Percentiles rank a stretch among this genome's conserved stretches.
These are phyloP conservation scores for Backusella australiensis DNA, from an alignment of 192 early-diverging fungal species.

Conservation along the genomic window DNA sequence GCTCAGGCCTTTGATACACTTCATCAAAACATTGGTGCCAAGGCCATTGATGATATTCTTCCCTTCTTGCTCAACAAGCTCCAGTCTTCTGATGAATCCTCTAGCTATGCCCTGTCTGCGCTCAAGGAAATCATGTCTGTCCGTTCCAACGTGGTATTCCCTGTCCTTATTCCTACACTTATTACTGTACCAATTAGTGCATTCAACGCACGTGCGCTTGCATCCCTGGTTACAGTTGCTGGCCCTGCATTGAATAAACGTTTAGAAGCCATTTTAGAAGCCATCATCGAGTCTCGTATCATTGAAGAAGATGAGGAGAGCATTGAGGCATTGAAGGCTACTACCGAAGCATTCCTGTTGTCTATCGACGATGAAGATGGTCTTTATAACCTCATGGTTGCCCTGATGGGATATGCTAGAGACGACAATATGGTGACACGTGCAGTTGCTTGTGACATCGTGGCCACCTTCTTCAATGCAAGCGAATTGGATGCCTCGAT, in stretches of 20 bases:
- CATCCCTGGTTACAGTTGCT: constrained; percentile 87
- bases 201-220: constrained; percentile 92
- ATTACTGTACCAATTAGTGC: constrained; percentile 81
- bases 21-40: constrained; percentile 87
- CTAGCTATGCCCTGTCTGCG: constrained; percentile 84
- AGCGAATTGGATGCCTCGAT: constrained; percentile 56
- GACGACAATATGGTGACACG: constrained; percentile 51
- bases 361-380: constrained; percentile 84
- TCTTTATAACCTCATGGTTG: constrained; percentile 71
- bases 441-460: constrained; percentile 58
- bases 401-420: constrained; percentile 73
- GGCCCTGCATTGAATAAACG: constrained; percentile 82
- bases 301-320: constrained; percentile 61
- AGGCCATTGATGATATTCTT: constrained; percentile 90
- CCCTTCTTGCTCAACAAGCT: constrained; percentile 86
- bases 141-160: constrained; percentile 96
- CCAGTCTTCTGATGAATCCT: constrained; percentile 50
- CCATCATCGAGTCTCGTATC: constrained; percentile 78
- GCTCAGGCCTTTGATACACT: constrained; percentile 94
- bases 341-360: constrained; percentile 67
- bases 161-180: constrained; percentile 94
- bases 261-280: constrained; percentile 74
- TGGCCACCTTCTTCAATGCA: constrained; percentile 65
- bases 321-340: constrained; percentile 66
- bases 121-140: constrained; percentile 98